Base-by-base conservation (phyloP, 2,329 filamentous ascomycete species). In the Huntiella omanensis region DNA sequence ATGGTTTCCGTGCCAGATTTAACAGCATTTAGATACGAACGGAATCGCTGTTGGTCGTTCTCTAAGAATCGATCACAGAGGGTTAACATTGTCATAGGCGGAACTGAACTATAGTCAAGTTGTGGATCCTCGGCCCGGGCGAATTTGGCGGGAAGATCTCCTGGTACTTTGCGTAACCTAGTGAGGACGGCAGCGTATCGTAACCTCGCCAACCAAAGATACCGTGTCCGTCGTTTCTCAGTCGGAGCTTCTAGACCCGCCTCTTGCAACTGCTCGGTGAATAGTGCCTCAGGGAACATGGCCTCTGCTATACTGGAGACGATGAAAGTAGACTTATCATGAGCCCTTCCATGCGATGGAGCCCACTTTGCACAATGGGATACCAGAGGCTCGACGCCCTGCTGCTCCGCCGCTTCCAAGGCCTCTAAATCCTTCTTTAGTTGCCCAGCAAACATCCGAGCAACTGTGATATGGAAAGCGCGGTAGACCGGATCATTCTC, bases 341-440 rank as follows among this genome's bases (percentile, higher is more conserved):
- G 72, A 52, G 72, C 72, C 33, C 61, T 63, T 33, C 65, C 64
- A 13, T 67, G 62, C 0, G 67, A 66, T 1, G 74, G 74, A 1
- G 72, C 70, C 74, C 73, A 77, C 51, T 78, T 78, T 2, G 64
- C 71, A 47, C 70, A 73, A 0, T 77, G 64, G 0, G 70, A 74
- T 46, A 77, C 65, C 12, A 56, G 16, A 17, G 16, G 16, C 16
- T 17, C 16, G 16, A 17, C 3, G 16, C 16, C 16, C 16, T n/a
- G n/a, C 3, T 17, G 3, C 16, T 17, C 16, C 16, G 16, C 16
- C 16, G 3, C 16, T 17, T 17, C 16, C 16, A 17, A 17, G 16
- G 3, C 16, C 16, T 17, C 52, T 2, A 67, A 51, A 53, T 77
- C 73, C 1, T 54, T 17, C 17, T 17, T 17, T 1, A 17, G 17